Percentiles rank a stretch among this genome's conserved stretches.
Evolutionary conservation across 2,329 filamentous ascomycete genomes (phyloP).

Genomic region (Ceratocystis lukuohia): DNA sequence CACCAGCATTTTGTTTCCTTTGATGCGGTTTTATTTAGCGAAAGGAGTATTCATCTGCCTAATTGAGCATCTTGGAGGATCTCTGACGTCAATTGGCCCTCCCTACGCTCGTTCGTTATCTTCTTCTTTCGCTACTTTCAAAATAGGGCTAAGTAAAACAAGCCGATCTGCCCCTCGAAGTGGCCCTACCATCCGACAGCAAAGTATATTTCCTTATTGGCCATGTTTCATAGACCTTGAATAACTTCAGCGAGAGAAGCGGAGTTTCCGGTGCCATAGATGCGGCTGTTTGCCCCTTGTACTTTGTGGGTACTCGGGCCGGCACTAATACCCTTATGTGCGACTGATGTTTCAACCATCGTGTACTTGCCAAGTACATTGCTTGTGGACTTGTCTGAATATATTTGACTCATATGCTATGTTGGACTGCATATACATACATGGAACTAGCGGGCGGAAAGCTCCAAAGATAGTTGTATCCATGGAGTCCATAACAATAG

Average conservation of each 20-base stretch:
- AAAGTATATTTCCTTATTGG: neutral
- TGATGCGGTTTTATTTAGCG: conserved; percentile 3
- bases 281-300: neutral
- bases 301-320: neutral
- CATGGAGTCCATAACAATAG: too few species aligned
- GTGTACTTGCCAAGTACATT: neutral
- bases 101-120: neutral
- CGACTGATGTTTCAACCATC: neutral
- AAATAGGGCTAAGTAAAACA: neutral
- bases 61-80: neutral
- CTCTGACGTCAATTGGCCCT: neutral
- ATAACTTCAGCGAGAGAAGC: neutral
- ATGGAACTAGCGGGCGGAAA: neutral
- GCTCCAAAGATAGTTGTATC: too few species aligned
- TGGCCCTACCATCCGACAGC: neutral
- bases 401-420: neutral
- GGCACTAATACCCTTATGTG: neutral
- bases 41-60: neutral
- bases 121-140: neutral
- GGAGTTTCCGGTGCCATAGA: neutral
- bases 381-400: neutral
- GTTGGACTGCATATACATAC: neutral
- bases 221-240: neutral
- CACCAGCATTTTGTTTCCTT: neutral
- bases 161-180: neutral